These are phyloP conservation scores for Yamadazyma scolyti DNA, from an alignment of 805 yeast species.

Conservation along the genomic window DNA sequence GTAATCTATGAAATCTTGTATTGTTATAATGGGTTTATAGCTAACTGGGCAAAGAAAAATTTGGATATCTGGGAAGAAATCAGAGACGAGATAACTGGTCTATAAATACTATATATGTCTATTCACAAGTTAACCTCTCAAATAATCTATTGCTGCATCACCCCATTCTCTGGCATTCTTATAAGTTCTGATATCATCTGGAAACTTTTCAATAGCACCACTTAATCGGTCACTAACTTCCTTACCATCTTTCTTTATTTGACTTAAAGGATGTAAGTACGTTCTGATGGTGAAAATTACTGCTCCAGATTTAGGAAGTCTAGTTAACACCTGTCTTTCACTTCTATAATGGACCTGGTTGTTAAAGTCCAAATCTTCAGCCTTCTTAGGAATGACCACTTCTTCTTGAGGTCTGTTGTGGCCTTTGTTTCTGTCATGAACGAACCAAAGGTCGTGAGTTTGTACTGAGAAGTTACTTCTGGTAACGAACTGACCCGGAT, in stretches of 20 bases:
- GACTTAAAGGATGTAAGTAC: slow-evolving; percentile 32
- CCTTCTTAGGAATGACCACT: slow-evolving; percentile 20
- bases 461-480: slow-evolving; percentile 41
- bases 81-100: slow-evolving; percentile 29
- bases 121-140: slow-evolving; percentile 4
- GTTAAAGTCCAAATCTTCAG: slow-evolving; percentile 33
- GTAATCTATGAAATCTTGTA: slow-evolving; percentile 49
- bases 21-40: slow-evolving; percentile 52
- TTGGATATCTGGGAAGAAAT: slow-evolving; percentile 66
- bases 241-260: slow-evolving; percentile 25
- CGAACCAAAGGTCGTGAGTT: slow-evolving; percentile 30
- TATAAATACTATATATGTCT: background rate
- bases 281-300: slow-evolving; percentile 40
- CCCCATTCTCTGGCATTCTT: slow-evolving; percentile 70
- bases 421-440: slow-evolving; percentile 39
- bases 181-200: slow-evolving; percentile 55
- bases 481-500: slow-evolving; percentile 35
- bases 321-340: slow-evolving; percentile 39
- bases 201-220: slow-evolving; percentile 64
- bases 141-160: slow-evolving; percentile 46
- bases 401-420: slow-evolving; percentile 22
- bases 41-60: slow-evolving; percentile 67
- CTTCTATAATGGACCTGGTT: slow-evolving; percentile 39
- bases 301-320: slow-evolving; percentile 36
- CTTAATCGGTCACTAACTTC: slow-evolving; percentile 48